A percentile compares a stretch with the other conserved stretches of the same genome.
phyloP scores from a whole-genome alignment of 129 eudicot species.

The Mikania micrantha region DNA sequence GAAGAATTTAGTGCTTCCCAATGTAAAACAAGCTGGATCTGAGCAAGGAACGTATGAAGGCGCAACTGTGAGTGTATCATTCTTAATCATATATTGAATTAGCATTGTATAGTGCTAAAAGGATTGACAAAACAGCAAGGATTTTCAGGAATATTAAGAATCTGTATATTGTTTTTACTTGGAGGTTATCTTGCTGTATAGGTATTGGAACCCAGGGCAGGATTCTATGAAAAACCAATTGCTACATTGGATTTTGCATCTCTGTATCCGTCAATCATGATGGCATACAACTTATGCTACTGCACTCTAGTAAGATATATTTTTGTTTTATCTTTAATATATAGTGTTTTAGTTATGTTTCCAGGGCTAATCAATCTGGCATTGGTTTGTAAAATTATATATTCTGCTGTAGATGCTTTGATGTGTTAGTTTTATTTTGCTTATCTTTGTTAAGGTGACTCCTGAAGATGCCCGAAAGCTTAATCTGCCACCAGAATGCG shows the following conservation, averaged over 20 bases:
- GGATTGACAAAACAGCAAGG: not conserved
- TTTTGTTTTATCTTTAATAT: not conserved
- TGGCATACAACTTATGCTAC: slow-evolving; percentile 98
- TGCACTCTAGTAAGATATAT: slow-evolving; percentile 66
- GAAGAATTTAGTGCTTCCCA: slow-evolving; percentile 76
- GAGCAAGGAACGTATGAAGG: slow-evolving; percentile 99
- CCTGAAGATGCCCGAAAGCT: slow-evolving; percentile 78
- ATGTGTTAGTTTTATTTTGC: slow-evolving; percentile 9
- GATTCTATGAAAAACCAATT: slow-evolving; percentile 93
- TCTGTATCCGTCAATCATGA: slow-evolving; percentile 96
- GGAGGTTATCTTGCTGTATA: slow-evolving; percentile 21
- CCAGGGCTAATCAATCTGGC: not conserved
- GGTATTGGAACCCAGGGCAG: slow-evolving; percentile 94
- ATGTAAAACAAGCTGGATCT: slow-evolving; percentile 87
- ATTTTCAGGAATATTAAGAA: not conserved
- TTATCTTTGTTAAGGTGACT: slow-evolving; percentile 54
- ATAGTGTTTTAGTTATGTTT: not conserved
- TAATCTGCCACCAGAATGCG: slow-evolving; percentile 77
- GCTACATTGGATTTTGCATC: slow-evolving; percentile 99
- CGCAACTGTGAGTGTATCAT: slow-evolving; percentile 80
- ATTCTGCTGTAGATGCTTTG: slow-evolving; percentile 7
- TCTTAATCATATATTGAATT: slow-evolving; percentile 6
- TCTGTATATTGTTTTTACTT: not conserved
- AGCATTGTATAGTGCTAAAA: not conserved
- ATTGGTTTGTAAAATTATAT: slow-evolving; percentile 6